Conservation (phyloP, 768 basidiomycete genomes). For the Tremella yokohamensis region DNA sequence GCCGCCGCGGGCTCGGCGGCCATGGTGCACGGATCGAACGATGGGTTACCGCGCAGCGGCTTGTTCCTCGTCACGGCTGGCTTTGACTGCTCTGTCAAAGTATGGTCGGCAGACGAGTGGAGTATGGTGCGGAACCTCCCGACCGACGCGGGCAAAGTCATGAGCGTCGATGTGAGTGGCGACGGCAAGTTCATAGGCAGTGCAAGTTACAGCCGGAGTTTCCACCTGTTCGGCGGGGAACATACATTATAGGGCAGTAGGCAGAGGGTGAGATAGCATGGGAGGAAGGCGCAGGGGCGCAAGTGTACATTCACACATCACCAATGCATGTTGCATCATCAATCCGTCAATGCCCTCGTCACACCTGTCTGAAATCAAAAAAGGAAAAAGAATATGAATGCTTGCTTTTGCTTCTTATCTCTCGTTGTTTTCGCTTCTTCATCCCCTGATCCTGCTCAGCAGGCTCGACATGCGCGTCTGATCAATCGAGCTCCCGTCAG, state of each 20-base stretch:
- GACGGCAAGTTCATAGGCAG: constrained; percentile 81
- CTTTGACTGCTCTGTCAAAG: constrained; percentile 89
- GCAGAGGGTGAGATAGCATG: neutral
- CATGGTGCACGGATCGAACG: neutral
- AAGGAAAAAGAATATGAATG: too few species aligned
- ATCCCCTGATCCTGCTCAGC: constrained; percentile 37
- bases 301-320: constrained; percentile 3
- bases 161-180: constrained; percentile 87
- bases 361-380: too few species aligned
- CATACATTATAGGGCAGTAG: constrained; percentile 20
- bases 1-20: neutral
- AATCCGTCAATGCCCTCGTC: too few species aligned
- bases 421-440: neutral
- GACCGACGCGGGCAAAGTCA: constrained; percentile 91
- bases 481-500: constrained; percentile 40
- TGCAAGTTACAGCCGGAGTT: constrained; percentile 89
- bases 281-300: constrained; percentile 1
- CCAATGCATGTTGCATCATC: neutral
- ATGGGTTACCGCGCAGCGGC: constrained; percentile 55
- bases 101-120: constrained; percentile 99
- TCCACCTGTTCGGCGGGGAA: constrained; percentile 85
- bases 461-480: constrained; percentile 32
- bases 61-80: constrained; percentile 89
- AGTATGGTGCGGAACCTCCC: constrained; percentile 80
- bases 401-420: too few species aligned